Base-by-base conservation (phyloP, 192 early-diverging fungal species). In the Phlyctochytrium arcticum region DNA sequence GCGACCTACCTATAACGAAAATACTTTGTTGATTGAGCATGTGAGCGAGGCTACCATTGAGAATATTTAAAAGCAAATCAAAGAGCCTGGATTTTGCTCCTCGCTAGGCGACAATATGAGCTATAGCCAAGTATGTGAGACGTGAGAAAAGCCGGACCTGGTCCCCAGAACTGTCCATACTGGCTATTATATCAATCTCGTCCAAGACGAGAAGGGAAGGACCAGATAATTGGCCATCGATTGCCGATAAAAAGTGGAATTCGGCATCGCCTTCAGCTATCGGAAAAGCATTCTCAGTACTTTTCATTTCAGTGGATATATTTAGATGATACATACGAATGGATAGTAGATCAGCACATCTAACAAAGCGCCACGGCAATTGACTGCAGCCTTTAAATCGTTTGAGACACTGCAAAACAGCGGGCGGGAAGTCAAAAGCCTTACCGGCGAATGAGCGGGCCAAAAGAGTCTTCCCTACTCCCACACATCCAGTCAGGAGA, bases 161-260 rank as follows among this genome's bases (percentile, higher is more conserved):
- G n/a, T n/a, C n/a, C n/a, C n/a, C n/a, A n/a, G n/a, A n/a, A n/a
- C n/a, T n/a, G n/a, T n/a, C n/a, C n/a, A n/a, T n/a, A n/a, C n/a
- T n/a, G 30, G n/a, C 50, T 63, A 98, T 97, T n/a, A 94, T 94
- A 73, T 98, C 96, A 68, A 98, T 81, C 76, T 98, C 96, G 73
- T 98, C 96, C 74, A 97, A 94, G 54, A 98, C 96, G 64, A 98
- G 94, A 66, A 98, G 96, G 60, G 96, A 95, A 0, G 50, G 50
- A 17, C 30, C 50, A 15, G 17, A 17, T 26, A 4, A 15, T 15
- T 17, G 19, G 19, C 15, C 50, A 15, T 21, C 17, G 19, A 53
- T 29, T 8, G 9, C 15, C 15, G 23, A 27, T 0, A n/a, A 21
- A 57, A 66, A 44, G 44, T 57, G 57, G 15, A 57, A 27, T 32